Conservation (phyloP, 176 grass and related monocot species). For the Raddia distichophylla region DNA sequence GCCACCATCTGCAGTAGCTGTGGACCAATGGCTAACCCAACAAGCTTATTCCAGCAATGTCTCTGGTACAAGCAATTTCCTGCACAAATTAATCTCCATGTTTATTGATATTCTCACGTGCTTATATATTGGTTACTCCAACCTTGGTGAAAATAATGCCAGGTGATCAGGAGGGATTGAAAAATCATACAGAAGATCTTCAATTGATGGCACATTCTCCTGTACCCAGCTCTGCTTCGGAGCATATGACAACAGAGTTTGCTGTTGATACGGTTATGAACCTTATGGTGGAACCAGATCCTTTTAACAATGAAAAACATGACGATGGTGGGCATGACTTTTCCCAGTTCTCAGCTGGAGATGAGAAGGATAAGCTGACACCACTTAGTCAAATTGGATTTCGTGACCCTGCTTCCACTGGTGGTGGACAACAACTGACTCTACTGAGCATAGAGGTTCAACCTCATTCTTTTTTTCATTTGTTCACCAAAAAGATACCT, state of each 20-base stretch:
- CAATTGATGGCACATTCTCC: conserved; percentile 37
- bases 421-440: conserved; percentile 80
- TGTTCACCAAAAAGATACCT: conserved; percentile 8
- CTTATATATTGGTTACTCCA: conserved; percentile 36
- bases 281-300: conserved; percentile 28
- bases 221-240: conserved; percentile 38
- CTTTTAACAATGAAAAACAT: conserved; percentile 42
- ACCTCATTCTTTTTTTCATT: conserved; percentile 22
- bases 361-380: conserved; percentile 68
- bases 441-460: conserved; percentile 87
- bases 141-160: conserved; percentile 26
- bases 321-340: conserved; percentile 52
- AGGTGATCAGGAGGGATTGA: conserved; percentile 30
- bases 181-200: conserved; percentile 30
- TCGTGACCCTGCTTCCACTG: conserved; percentile 71
- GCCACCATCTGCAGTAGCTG: conserved; percentile 70
- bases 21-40: conserved; percentile 64
- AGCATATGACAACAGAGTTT: conserved; percentile 27
- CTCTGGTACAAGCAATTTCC: conserved; percentile 39
- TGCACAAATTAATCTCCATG: conserved; percentile 4
- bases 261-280: conserved; percentile 33
- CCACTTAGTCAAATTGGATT: conserved; percentile 93
- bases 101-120: background rate
- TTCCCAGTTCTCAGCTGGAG: conserved; percentile 90
- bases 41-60: conserved; percentile 34